Conservation (phyloP, 2,329 filamentous ascomycete species). For the Cordyceps cicadae region DNA sequence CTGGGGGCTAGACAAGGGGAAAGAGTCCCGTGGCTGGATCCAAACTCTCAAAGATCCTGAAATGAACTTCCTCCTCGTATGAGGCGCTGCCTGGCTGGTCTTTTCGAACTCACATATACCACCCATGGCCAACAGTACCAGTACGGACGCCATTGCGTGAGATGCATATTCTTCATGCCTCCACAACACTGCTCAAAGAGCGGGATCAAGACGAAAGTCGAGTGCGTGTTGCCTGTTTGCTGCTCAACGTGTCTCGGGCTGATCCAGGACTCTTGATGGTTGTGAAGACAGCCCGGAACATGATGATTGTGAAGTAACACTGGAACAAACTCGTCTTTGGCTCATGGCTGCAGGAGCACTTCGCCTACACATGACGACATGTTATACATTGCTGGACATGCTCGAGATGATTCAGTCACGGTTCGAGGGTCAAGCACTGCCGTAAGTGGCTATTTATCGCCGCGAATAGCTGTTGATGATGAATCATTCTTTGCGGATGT, state of each 20-base stretch:
- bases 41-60: slow-evolving; percentile 33
- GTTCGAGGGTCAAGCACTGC: slow-evolving; percentile 13
- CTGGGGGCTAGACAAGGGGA: slow-evolving; percentile 31
- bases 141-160: neutral
- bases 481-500: slow-evolving; percentile 11
- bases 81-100: slow-evolving; percentile 12
- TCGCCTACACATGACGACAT: slow-evolving; percentile 1
- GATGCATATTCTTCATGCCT: neutral
- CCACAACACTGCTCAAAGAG: neutral
- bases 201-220: neutral
- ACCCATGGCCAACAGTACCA: neutral
- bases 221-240: slow-evolving; percentile 12
- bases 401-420: slow-evolving; percentile 23
- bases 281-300: slow-evolving; percentile 15
- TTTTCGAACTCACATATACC: neutral
- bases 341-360: slow-evolving; percentile 19
- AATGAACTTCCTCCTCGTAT: slow-evolving; percentile 37
- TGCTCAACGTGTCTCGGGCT: slow-evolving; percentile 18
- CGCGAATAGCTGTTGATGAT: slow-evolving; percentile 13
- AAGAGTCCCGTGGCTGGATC: slow-evolving; percentile 31
- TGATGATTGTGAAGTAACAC: slow-evolving; percentile 14
- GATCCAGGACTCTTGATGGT: slow-evolving; percentile 21
- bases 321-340: slow-evolving; percentile 22
- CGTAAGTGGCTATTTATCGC: slow-evolving; percentile 18
- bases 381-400: slow-evolving; percentile 17